These are phyloP conservation scores for Entomophthora muscae DNA, from an alignment of 371 early-diverging fungal species.

Conservation along the genomic window DNA sequence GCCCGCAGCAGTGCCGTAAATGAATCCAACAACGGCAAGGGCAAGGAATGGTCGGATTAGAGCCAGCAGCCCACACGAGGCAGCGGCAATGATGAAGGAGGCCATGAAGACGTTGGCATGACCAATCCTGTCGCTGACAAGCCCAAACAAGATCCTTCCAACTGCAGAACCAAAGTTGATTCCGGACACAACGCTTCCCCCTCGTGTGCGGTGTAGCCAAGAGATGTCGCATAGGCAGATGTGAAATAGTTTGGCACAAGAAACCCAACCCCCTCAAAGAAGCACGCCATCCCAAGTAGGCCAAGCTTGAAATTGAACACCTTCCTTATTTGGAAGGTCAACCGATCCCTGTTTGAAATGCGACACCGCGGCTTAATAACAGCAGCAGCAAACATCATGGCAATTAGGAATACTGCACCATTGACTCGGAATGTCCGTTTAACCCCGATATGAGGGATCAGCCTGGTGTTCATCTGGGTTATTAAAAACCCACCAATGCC, in stretches of 20 bases:
- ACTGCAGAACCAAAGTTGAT: conserved; percentile 34
- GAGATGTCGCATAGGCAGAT: conserved; percentile 18
- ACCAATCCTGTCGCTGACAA: conserved; percentile 36
- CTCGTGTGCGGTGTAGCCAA: conserved; percentile 16
- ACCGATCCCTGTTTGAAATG: not conserved
- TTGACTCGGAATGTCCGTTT: conserved; percentile 18
- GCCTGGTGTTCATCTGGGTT: conserved; percentile 13
- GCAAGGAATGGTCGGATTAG: conserved; percentile 23
- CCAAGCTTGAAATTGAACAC: not conserved
- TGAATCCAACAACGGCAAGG: conserved; percentile 25
- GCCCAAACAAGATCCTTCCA: conserved; percentile 42
- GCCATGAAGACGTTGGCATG: conserved; percentile 28
- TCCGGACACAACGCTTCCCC: conserved; percentile 27
- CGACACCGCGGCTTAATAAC: not conserved
- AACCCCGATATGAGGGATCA: conserved; percentile 14
- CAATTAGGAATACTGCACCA: conserved; percentile 11
- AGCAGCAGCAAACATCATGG: conserved; percentile 11
- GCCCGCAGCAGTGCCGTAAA: conserved; percentile 32
- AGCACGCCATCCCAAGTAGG: not conserved
- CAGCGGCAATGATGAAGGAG: conserved; percentile 24
- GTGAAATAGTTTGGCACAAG: conserved; percentile 17
- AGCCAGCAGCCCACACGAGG: conserved; percentile 35
- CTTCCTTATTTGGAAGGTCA: not conserved
- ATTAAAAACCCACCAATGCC: conserved; percentile 38
- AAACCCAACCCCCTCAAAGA: conserved; percentile 13